These are phyloP conservation scores for Phaeosphaeriaceae sp. DNA, from an alignment of 2,329 filamentous ascomycete species.

Conservation along the genomic window DNA sequence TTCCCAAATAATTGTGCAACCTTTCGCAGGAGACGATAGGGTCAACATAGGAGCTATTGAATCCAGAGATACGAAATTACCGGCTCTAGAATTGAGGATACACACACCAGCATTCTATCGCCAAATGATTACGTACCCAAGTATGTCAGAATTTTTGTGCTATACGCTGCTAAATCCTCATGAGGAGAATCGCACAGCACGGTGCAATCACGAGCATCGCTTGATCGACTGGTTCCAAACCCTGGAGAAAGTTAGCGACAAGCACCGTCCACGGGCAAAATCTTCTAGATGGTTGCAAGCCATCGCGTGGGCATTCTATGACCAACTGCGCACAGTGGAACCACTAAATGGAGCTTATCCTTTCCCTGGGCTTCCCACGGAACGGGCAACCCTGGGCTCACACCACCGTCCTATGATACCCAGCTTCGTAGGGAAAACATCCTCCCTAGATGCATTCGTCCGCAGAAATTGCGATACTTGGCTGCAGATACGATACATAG, in stretches of 20 bases:
- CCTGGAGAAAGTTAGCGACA: background rate
- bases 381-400: background rate
- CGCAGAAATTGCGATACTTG: background rate
- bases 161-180: background rate
- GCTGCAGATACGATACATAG: background rate
- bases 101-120: background rate
- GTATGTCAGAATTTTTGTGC: background rate
- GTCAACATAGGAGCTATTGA: background rate
- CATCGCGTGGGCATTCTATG: background rate
- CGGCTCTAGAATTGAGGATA: background rate
- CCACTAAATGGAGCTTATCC: background rate
- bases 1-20: too few relatives aligned
- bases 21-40: too few relatives aligned
- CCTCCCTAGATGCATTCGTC: background rate
- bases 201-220: background rate
- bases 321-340: background rate
- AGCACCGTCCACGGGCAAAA: too few relatives aligned
- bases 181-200: background rate
- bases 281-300: too few relatives aligned
- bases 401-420: background rate
- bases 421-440: too few relatives aligned
- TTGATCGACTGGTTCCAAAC: background rate
- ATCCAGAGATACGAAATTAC: background rate
- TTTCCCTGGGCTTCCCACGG: background rate
- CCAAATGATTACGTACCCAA: background rate